These are phyloP conservation scores for Brassica carinata DNA, from an alignment of 345 rosid species.

Conservation along the genomic window DNA sequence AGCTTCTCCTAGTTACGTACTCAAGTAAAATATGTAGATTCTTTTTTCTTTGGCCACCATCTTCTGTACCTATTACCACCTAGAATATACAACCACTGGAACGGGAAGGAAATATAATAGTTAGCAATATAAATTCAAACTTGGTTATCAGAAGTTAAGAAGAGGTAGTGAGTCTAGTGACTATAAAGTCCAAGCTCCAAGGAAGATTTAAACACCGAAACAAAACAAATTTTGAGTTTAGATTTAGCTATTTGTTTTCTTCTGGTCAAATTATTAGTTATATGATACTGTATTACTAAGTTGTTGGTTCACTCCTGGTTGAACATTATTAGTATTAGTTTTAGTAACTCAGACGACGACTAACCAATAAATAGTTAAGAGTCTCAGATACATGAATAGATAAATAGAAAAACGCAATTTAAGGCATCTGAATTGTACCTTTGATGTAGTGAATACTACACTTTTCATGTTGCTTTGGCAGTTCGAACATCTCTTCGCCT, in stretches of 20 bases:
- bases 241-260: background rate
- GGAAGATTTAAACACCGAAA: background rate
- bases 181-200: background rate
- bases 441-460: background rate
- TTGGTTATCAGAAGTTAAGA: background rate
- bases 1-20: background rate
- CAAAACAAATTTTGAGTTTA: background rate
- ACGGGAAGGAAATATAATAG: background rate
- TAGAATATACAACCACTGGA: background rate
- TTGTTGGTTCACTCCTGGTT: background rate
- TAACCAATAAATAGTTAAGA: background rate
- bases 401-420: background rate
- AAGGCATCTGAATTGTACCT: background rate
- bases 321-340: background rate
- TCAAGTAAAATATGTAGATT: background rate
- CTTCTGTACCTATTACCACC: background rate
- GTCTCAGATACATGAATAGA: background rate
- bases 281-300: background rate
- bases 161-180: background rate
- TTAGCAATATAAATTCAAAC: background rate
- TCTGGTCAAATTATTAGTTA: background rate
- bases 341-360: background rate
- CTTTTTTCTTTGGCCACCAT: background rate
- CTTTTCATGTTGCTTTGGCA: too few relatives aligned
- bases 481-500: too few relatives aligned